Conservation (phyloP, 352 stramenopile genomes). For the Paralagenidium karlingii region DNA sequence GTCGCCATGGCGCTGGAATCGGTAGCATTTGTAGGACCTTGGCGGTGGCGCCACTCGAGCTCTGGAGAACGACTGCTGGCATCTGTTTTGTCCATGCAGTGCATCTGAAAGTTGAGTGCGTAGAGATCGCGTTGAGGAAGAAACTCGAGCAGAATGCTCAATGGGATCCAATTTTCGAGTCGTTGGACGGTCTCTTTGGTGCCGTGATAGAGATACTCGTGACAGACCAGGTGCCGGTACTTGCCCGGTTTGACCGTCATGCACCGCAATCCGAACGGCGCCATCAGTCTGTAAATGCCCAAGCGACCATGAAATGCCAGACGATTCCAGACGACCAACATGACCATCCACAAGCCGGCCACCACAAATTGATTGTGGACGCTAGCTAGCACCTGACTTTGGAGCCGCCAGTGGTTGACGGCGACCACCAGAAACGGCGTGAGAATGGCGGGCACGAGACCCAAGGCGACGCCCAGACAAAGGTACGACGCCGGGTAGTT, state of each 20-base stretch:
- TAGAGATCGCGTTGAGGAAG: background rate
- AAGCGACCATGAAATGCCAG: constrained; percentile 1
- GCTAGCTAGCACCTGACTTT: background rate
- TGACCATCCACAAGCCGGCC: background rate
- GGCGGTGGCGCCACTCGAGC: no score
- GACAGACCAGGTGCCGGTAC: no score
- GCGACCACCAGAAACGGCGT: background rate
- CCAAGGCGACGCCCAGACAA: background rate
- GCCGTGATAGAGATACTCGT: no score
- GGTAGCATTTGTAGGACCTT: no score
- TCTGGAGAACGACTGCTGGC: no score
- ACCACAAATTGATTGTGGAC: constrained; percentile 4
- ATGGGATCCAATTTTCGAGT: background rate
- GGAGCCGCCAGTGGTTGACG: background rate
- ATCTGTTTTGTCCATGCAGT: background rate
- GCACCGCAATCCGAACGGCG: background rate
- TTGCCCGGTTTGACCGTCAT: background rate
- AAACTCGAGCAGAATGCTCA: constrained; percentile 1
- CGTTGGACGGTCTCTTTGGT: background rate
- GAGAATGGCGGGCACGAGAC: background rate
- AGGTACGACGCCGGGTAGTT: no score
- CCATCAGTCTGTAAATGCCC: background rate
- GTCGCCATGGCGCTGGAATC: no score
- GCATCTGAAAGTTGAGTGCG: background rate
- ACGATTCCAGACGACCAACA: background rate